These are phyloP conservation scores for Synura sp. DNA, from an alignment of 352 stramenopile species.

Conservation along the genomic window DNA sequence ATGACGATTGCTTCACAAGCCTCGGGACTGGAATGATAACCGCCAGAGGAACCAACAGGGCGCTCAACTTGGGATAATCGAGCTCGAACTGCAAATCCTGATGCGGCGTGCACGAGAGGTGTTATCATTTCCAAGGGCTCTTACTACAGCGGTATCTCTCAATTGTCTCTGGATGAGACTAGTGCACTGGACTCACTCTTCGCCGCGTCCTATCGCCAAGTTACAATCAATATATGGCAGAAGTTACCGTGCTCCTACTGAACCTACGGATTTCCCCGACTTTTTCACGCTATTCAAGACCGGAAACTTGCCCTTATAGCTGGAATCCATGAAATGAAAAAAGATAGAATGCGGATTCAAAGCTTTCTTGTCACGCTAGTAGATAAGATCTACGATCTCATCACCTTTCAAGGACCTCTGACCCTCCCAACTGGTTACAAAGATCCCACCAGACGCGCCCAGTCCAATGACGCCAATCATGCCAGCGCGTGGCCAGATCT, in stretches of 20 bases:
- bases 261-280: not conserved
- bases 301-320: slow-evolving; percentile 3
- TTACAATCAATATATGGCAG: not conserved
- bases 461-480: no score
- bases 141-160: slow-evolving; percentile 14
- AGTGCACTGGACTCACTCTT: not conserved
- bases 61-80: not conserved
- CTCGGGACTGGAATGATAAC: slow-evolving; percentile 23
- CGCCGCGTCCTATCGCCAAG: not conserved
- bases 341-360: no score
- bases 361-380: no score
- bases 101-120: not conserved
- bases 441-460: no score
- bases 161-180: slow-evolving; percentile 12
- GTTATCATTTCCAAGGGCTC: not conserved
- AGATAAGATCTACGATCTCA: no score
- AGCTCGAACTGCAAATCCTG: not conserved
- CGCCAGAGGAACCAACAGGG: not conserved
- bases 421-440: no score
- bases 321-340: not conserved
- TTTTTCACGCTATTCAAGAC: slow-evolving; percentile 14
- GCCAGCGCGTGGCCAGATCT: no score
- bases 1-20: slow-evolving; percentile 27
- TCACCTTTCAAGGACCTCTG: no score
- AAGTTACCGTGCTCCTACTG: not conserved